These are phyloP conservation scores for Tricholoma furcatifolium DNA, from an alignment of 768 basidiomycete genomes.

Conservation along the genomic window DNA sequence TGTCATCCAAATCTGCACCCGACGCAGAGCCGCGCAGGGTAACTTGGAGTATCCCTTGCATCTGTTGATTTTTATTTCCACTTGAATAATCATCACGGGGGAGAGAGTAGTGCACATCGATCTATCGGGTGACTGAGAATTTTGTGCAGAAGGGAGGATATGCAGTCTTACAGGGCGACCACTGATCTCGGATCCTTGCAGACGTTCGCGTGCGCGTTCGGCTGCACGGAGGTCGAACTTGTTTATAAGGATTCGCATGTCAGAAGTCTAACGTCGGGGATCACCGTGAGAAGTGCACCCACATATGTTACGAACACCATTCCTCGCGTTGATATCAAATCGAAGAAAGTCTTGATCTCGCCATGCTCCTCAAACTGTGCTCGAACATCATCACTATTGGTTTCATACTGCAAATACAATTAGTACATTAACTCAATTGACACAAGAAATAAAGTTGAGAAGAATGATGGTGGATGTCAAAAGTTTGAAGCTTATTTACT, in stretches of 20 bases:
- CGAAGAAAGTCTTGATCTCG: slow-evolving; percentile 96
- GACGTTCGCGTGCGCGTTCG: slow-evolving; percentile 83
- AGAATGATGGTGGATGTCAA: slow-evolving; percentile 1
- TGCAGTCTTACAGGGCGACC: slow-evolving; percentile 75
- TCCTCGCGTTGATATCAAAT: slow-evolving; percentile 90
- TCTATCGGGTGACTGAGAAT: slow-evolving; percentile 46
- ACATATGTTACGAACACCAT: slow-evolving; percentile 99
- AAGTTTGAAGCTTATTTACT: slow-evolving; percentile 35
- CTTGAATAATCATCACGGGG: slow-evolving; percentile 82
- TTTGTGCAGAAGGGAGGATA: background rate
- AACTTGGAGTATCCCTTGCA: slow-evolving; percentile 84
- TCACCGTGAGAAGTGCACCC: slow-evolving; percentile 36
- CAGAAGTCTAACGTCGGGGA: slow-evolving; percentile 13
- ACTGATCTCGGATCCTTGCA: slow-evolving; percentile 87
- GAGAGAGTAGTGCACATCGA: slow-evolving; percentile 97
- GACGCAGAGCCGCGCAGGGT: slow-evolving; percentile 70
- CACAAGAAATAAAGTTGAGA: background rate
- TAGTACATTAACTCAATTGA: slow-evolving; percentile 8
- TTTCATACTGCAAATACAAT: slow-evolving; percentile 69
- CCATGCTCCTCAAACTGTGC: slow-evolving; percentile 89
- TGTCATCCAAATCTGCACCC: slow-evolving; percentile 73
- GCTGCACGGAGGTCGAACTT: slow-evolving; percentile 96
- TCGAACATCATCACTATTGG: slow-evolving; percentile 81
- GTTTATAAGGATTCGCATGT: slow-evolving; percentile 13
- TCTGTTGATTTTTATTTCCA: slow-evolving; percentile 81